phyloP scores from a whole-genome alignment of 129 eudicot genomes.

The Saussurea involucrata region DNA sequence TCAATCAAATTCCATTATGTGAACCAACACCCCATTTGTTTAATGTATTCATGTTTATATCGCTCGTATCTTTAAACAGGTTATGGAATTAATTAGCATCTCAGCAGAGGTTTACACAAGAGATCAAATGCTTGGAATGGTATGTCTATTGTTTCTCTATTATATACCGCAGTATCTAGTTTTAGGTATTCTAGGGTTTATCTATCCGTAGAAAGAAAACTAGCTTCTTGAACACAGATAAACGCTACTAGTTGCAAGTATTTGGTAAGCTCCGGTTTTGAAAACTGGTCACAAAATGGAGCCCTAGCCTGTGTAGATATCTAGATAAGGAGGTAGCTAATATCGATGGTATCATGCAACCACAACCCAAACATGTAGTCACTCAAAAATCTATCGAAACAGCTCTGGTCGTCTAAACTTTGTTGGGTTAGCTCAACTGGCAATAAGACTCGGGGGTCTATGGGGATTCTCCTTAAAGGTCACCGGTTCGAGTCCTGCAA shows the following conservation, averaged over 20 bases:
- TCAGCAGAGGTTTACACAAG: constrained; percentile 81
- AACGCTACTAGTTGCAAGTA: neutral
- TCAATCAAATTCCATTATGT: too few relatives aligned
- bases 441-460: too few relatives aligned
- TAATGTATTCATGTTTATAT: neutral
- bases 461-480: too few relatives aligned
- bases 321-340: neutral
- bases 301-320: neutral
- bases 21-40: too few relatives aligned
- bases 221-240: neutral
- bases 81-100: constrained; percentile 73
- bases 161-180: neutral
- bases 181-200: neutral
- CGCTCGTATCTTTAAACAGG: constrained; percentile 31
- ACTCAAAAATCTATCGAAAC: neutral
- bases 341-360: neutral
- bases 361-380: neutral
- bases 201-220: neutral
- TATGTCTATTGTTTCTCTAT: constrained; percentile 18
- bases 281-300: neutral
- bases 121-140: constrained; percentile 89
- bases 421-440: too few relatives aligned
- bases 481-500: too few relatives aligned
- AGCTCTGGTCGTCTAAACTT: neutral
- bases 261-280: neutral